phyloP scores from a whole-genome alignment of 164 flowering plant genomes.

The Nelumbo lutea region DNA sequence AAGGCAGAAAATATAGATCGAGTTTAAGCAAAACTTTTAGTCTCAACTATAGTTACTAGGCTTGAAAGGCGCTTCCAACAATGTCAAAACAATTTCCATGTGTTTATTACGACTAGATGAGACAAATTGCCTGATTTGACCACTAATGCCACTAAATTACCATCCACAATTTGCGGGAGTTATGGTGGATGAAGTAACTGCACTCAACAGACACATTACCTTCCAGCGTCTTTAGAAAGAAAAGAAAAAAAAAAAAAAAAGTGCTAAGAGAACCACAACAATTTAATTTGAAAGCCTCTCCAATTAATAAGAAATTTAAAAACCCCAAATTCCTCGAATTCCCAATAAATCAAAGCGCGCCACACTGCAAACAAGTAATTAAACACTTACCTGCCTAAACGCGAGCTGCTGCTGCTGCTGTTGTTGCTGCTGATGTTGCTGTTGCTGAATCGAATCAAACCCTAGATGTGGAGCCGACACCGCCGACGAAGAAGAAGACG shows the following conservation, averaged over 20 bases:
- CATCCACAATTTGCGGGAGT: neutral
- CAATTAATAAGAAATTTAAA: conserved; percentile 1
- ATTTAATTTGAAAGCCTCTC: conserved; percentile 5
- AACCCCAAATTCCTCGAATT: conserved; percentile 3
- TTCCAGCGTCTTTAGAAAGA: neutral
- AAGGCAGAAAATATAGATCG: no score
- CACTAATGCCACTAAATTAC: neutral
- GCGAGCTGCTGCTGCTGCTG: conserved; percentile 30
- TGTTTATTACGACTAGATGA: no score
- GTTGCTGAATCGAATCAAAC: conserved; percentile 61
- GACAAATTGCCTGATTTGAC: neutral
- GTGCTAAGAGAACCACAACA: neutral
- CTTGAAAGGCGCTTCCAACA: neutral
- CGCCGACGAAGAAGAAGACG: conserved; percentile 78
- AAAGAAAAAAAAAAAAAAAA: neutral
- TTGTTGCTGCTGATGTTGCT: conserved; percentile 41
- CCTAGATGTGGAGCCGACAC: conserved; percentile 62
- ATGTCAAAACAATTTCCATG: neutral
- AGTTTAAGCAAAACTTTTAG: no score
- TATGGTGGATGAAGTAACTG: neutral
- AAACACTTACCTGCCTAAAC: conserved; percentile 25
- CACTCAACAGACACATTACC: neutral
- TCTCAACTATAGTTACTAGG: neutral
- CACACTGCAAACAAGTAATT: neutral
- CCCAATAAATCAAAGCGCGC: neutral